Evolutionary conservation across 306 rosid species (phyloP), one percentile per base, ranked within the genome.

Genomic region (Cajanus cajan): DNA sequence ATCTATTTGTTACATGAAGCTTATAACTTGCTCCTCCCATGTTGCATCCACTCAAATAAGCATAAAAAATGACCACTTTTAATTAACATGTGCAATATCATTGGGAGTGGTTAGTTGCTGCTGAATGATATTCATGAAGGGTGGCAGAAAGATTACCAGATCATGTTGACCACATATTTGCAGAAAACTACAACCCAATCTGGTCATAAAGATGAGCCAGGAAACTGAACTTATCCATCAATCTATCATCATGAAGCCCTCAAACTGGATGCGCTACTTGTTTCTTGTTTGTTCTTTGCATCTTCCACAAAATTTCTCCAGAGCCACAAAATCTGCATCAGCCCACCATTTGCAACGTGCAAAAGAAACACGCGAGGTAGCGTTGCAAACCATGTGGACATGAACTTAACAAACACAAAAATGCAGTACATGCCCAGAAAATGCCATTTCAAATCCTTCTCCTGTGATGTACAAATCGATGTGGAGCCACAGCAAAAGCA

Each of bases 341-440:
- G 45, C 36, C 89, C 89, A 55, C 87, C 89, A 61, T 77, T 86
- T 24, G 76, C 85, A 10, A 80, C 83, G 77, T 86, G 85, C 89
- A 79, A 58, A 10, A 86, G 81, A 62, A 86, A 83, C 62, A 83
- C 62, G 1, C 10, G 66, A 5, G 83, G 75, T 57, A 50, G 69
- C 59, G 36, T 41, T 14, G 71, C 57, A 19, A 76, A 83, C 73
- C 68, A 57, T 14, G 80, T 57, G 9, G 83, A 76, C 40, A 63
- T 71, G 7, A 80, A 58, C 67, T 86, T 86, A 47, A 86, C 71
- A 52, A 86, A 72, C 61, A 80, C 85, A 50, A 86, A 86, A 48
- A 80, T 12, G 37, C 78, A 45, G 67, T 78, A 80, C 24, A 86
- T 50, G 47, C 85, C 87, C 54, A 86, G 50, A 59, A 68, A 51